Percentiles rank a stretch among this genome's conserved stretches.
Conservation (phyloP, 1,284 basidiomycete genomes). For the Stereum hirsutum region DNA sequence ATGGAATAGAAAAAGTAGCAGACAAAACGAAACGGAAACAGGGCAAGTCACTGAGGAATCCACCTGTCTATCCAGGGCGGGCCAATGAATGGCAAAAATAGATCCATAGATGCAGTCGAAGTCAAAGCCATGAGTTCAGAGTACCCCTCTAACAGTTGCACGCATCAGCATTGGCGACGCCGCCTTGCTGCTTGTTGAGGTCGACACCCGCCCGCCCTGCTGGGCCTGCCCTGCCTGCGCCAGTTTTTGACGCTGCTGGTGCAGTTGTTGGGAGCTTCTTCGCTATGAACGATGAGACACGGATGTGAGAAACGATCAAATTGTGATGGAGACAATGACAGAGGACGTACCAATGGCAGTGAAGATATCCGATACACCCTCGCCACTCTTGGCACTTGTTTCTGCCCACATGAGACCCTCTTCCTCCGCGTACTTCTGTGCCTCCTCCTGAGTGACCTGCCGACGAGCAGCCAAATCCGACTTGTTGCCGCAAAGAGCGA, state of each 20-base stretch:
- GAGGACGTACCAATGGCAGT: conserved; percentile 66
- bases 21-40: conserved; percentile 2
- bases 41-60: neutral
- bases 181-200: conserved; percentile 54
- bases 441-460: conserved; percentile 78
- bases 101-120: too few species aligned
- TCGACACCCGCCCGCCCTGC: conserved; percentile 56
- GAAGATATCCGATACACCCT: conserved; percentile 86
- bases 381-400: conserved; percentile 91
- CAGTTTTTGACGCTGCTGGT: conserved; percentile 50
- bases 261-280: conserved; percentile 77
- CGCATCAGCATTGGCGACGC: conserved; percentile 45
- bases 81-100: too few species aligned
- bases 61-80: too few species aligned
- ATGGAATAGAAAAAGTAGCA: conserved; percentile 7
- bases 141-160: conserved; percentile 87
- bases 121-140: too few species aligned
- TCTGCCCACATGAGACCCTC: conserved; percentile 95
- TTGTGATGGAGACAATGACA: conserved; percentile 1
- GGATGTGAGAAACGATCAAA: conserved; percentile 7
- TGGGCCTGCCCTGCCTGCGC: conserved; percentile 34
- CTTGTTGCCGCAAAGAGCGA: conserved; percentile 96
- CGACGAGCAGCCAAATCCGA: conserved; percentile 77
- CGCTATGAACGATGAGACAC: conserved; percentile 37
- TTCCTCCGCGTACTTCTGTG: conserved; percentile 89